Conservation (phyloP, 805 yeast genomes). For the Vanderwaltozyma yarrowii region DNA sequence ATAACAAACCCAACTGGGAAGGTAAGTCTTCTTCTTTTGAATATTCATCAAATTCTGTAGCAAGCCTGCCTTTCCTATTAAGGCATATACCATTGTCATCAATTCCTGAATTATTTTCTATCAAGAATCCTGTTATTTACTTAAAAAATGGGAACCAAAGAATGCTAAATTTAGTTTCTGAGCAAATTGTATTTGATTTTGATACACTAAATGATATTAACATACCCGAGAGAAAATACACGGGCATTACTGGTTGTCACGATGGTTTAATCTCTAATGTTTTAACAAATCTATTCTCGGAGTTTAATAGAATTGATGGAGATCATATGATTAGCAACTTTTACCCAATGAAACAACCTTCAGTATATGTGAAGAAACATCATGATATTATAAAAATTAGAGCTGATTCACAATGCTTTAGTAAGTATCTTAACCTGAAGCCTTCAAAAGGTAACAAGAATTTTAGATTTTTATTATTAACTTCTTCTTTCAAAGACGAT, state of each 20-base stretch:
- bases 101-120: slow-evolving; percentile 43
- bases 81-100: slow-evolving; percentile 53
- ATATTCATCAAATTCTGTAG: background rate
- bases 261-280: slow-evolving; percentile 17
- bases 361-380: slow-evolving; percentile 23
- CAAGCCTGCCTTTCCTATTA: slow-evolving; percentile 48
- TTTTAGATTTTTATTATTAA: slow-evolving; percentile 41
- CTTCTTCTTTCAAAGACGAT: slow-evolving; percentile 22
- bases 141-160: slow-evolving; percentile 9
- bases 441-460: slow-evolving; percentile 43
- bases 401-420: slow-evolving; percentile 38
- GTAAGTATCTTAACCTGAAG: slow-evolving; percentile 52
- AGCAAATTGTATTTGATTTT: slow-evolving; percentile 28
- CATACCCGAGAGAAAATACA: slow-evolving; percentile 44
- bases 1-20: background rate
- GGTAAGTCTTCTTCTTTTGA: slow-evolving; percentile 1
- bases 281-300: slow-evolving; percentile 13
- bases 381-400: slow-evolving; percentile 33
- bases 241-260: slow-evolving; percentile 11
- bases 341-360: slow-evolving; percentile 18
- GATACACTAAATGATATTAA: slow-evolving; percentile 42
- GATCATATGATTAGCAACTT: slow-evolving; percentile 19
- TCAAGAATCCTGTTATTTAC: slow-evolving; percentile 15
- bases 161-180: slow-evolving; percentile 22
- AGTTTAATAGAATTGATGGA: slow-evolving; percentile 20